A percentile compares a stretch with the other conserved stretches of the same genome.
Conservation (phyloP, 2,329 filamentous ascomycete species). For the Ambrosiella cleistominuta region DNA sequence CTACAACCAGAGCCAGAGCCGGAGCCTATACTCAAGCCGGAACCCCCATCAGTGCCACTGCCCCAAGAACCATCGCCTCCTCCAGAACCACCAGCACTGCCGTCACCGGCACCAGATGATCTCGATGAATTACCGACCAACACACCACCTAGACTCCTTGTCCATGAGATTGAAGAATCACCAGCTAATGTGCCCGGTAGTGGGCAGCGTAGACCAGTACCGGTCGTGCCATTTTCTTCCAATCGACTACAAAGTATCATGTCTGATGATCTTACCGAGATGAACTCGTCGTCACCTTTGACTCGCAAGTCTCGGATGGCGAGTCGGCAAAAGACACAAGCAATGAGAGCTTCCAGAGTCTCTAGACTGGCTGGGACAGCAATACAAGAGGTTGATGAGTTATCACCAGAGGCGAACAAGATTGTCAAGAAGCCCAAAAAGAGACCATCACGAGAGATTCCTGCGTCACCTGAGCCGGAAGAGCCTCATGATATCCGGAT, state of each 20-base stretch:
- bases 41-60: neutral
- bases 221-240: slow-evolving; percentile 24
- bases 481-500: neutral
- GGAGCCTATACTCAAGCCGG: neutral
- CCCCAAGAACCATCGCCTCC: too few relatives aligned
- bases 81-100: too few relatives aligned
- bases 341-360: slow-evolving; percentile 1
- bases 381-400: slow-evolving; percentile 18
- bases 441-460: neutral
- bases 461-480: slow-evolving; percentile 14
- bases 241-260: slow-evolving; percentile 27
- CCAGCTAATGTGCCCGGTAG: slow-evolving; percentile 38
- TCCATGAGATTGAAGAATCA: slow-evolving; percentile 34
- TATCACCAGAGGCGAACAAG: slow-evolving; percentile 19
- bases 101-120: neutral
- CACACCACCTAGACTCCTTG: slow-evolving; percentile 3
- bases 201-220: slow-evolving; percentile 27
- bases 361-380: slow-evolving; percentile 3
- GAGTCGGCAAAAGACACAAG: slow-evolving; percentile 3
- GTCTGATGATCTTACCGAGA: slow-evolving; percentile 16
- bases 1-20: neutral
- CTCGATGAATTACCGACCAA: slow-evolving; percentile 5
- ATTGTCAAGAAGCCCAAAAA: neutral
- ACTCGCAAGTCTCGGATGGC: slow-evolving; percentile 22
- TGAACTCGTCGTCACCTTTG: slow-evolving; percentile 24